Base-by-base conservation (phyloP, 768 basidiomycete species). In the Hortiboletus campestris region DNA sequence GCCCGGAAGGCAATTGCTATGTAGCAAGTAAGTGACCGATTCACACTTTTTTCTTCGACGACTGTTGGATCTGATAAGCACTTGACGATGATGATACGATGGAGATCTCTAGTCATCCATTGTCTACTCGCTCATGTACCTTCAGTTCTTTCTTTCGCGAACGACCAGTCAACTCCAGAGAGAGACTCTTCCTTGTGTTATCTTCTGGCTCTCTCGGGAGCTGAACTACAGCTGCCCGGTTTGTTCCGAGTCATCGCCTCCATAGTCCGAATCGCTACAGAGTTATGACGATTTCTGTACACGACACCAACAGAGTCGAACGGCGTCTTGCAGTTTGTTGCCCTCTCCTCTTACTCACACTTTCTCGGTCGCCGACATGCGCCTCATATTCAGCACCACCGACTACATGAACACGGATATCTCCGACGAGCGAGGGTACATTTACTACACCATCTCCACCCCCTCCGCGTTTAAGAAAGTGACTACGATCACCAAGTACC, bases 401-500 rank as follows among this genome's bases (percentile, higher is more conserved):
- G 17, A 65, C 46, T 44, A 63, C 43, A 25, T 60, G 48, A 65
- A 69, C 42, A 61, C 67, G 3, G 28, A 60, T n/a, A 58, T 69
- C 20, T 53, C 57, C 5, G 57, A 69, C 20, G 61, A 65, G 35
- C 53, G 59, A n/a, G 63, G 65, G 2, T 40, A 40, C 36, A 25
- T 56, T 10, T 19, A 59, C 32, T 68, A 68, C 31, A 53, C 53
- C 29, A 47, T 69, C 41, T 57, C 63, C 25, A 68, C 67, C 1
- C 57, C 57, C 45, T 29, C 2, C 0, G 46, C 46, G 9, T 13
- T 8, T 11, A 61, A 65, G 42, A 57, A 59, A 28, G 52, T 63
- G 34, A 68, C 67, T 7, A 67, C 66, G 25, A 60, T 69, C 49
- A 68, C 59, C 39, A 69, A 62, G 54, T 63, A 65, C 32, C 63